Percentiles rank a stretch among this genome's conserved stretches.
These are phyloP conservation scores for Ceratocystiopsis brevicomis DNA, from an alignment of 2,329 filamentous ascomycete species.

Conservation along the genomic window DNA sequence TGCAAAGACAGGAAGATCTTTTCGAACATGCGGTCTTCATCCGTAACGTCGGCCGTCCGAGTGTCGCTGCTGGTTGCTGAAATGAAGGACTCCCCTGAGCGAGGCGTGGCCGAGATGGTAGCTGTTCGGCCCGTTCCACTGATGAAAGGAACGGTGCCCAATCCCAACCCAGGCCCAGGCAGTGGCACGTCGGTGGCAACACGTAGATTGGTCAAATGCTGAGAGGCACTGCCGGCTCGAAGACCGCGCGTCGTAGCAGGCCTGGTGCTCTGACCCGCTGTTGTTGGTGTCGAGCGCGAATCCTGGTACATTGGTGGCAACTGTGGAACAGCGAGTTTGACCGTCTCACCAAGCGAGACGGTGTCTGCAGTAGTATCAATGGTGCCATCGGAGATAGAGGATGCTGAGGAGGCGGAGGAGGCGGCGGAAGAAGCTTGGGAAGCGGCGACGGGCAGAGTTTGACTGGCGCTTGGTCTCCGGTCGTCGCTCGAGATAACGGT, in stretches of 20 bases:
- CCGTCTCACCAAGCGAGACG: constrained; percentile 21
- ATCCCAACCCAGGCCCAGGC: constrained; percentile 7
- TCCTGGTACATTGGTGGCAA: constrained; percentile 16
- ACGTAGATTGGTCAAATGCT: constrained; percentile 34
- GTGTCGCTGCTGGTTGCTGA: constrained; percentile 32
- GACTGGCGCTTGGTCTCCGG: constrained; percentile 1
- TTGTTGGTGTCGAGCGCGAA: too few species aligned
- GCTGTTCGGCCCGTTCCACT: constrained; percentile 32
- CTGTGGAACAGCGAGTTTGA: constrained; percentile 20
- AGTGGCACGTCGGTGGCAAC: constrained; percentile 36
- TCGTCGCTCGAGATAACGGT: constrained; percentile 15
- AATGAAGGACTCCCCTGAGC: constrained; percentile 64
- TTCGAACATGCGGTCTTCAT: constrained; percentile 69
- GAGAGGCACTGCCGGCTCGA: constrained; percentile 18
- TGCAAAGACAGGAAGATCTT: constrained; percentile 61
- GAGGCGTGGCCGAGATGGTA: constrained; percentile 47
- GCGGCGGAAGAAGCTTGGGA: neutral
- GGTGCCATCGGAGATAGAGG: neutral
- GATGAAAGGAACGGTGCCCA: constrained; percentile 20
- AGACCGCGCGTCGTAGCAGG: constrained; percentile 17
- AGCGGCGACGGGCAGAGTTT: too few species aligned
- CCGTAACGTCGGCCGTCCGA: constrained; percentile 41
- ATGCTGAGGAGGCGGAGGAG: neutral
- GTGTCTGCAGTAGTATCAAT: constrained; percentile 5
- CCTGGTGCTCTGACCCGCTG: constrained; percentile 21